phyloP scores from a whole-genome alignment of 495 filamentous ascomycete species.

The Patellaria atrata region DNA sequence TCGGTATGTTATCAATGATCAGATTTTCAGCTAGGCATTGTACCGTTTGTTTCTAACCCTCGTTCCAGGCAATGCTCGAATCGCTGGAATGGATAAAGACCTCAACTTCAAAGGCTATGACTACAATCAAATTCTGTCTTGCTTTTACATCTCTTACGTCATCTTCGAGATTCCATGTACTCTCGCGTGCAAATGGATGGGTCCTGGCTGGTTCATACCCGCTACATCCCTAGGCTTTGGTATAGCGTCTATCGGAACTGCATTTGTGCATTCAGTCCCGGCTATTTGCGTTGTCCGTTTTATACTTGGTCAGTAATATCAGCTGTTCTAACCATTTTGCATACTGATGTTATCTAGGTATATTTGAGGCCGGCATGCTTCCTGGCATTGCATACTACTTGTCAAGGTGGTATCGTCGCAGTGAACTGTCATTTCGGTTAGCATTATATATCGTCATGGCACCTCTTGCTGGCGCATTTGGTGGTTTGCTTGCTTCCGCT shows the following conservation, averaged over 20 bases:
- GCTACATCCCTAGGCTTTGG: slow-evolving; percentile 34
- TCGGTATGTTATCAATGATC: slow-evolving; percentile 16
- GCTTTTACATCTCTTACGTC: slow-evolving; percentile 25
- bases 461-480: slow-evolving; percentile 55
- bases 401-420: slow-evolving; percentile 53
- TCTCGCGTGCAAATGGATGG: slow-evolving; percentile 36
- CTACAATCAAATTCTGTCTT: slow-evolving; percentile 22
- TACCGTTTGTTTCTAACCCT: neutral
- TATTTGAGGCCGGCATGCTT: slow-evolving; percentile 52
- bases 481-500: slow-evolving; percentile 50
- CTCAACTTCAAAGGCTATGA: slow-evolving; percentile 21
- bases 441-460: slow-evolving; percentile 42
- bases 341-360: too few species aligned
- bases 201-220: slow-evolving; percentile 38
- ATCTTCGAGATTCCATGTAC: slow-evolving; percentile 27
- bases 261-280: slow-evolving; percentile 34
- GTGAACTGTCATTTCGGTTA: slow-evolving; percentile 49
- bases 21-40: neutral
- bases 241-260: slow-evolving; percentile 33
- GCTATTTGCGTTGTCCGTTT: slow-evolving; percentile 34
- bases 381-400: slow-evolving; percentile 64
- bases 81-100: slow-evolving; percentile 36
- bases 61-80: slow-evolving; percentile 29
- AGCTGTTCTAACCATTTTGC: neutral
- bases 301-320: slow-evolving; percentile 38